Evolutionary conservation across 768 basidiomycete species (phyloP), one percentile per base, ranked within the genome.

Genomic region (Lactarius evosmus): DNA sequence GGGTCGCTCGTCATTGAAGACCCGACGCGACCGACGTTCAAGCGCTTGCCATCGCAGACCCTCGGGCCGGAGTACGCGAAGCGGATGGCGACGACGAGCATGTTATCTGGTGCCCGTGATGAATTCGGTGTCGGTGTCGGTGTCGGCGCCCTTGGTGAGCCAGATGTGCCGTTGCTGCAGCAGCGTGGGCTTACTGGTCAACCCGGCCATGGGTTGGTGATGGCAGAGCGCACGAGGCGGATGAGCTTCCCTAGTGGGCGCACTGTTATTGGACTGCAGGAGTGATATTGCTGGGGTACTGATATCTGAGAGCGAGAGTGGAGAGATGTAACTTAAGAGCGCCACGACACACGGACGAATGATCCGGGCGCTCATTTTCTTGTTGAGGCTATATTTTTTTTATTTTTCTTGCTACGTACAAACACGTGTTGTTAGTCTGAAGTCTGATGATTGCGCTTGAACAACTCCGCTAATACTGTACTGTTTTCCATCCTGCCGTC

Each of bases 41-140:
- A 92, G 77, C 78, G 89, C 51, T 72, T 88, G 40, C 84, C 89
- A 1, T 88, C 86, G 53, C 87, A 88, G 75, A 87, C 87, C 11
- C 74, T 91, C n/a, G 88, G 80, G 1, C 86, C 87, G 2, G 75
- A 75, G 38, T 78, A 78, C 65, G 66, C 80, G 54, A 91, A 91
- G 72, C 75, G 85, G 22, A 16, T 63, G 4, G 66, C 66, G 49
- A 63, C 60, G 9, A 34, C 33, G 22, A 56, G 14, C 30, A 51
- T 44, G 46, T 38, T 59, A 6, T 46, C 55, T 27, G 51, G 38
- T 6, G 22, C 54, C 22, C 56, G 55, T 5, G 67, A 61, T n/a
- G 65, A 58, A 30, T 60, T 61, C 27, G 46, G 11, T 25, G 40
- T 59, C 4, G 30, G 58, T 17, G 17, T 33, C 22, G n/a, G n/a